These are phyloP conservation scores for Pichia sp. DNA, from an alignment of 1,139 yeast genomes.

Conservation along the genomic window DNA sequence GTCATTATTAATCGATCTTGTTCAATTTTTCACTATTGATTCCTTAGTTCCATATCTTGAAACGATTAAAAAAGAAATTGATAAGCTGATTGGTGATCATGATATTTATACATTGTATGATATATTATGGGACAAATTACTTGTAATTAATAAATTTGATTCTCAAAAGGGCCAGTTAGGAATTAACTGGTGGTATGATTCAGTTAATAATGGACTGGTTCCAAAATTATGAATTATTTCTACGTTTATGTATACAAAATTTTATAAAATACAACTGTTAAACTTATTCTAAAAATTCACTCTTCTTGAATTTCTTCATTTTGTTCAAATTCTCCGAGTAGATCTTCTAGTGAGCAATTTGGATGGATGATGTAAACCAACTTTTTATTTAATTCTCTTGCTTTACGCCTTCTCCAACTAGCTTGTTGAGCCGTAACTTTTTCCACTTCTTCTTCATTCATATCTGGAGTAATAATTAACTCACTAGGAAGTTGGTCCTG, in stretches of 20 bases:
- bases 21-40: slow-evolving; percentile 49
- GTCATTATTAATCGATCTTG: slow-evolving; percentile 41
- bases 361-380: slow-evolving; percentile 79
- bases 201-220: slow-evolving; percentile 7
- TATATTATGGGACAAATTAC: slow-evolving; percentile 34
- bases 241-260: not conserved
- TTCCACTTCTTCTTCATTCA: slow-evolving; percentile 27
- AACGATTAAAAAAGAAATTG: slow-evolving; percentile 35
- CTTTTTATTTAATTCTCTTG: slow-evolving; percentile 28
- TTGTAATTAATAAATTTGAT: slow-evolving; percentile 43
- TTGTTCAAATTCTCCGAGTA: slow-evolving; percentile 25
- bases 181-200: slow-evolving; percentile 48
- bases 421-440: slow-evolving; percentile 25
- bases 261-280: not conserved
- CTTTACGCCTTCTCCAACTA: slow-evolving; percentile 22
- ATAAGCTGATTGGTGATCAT: slow-evolving; percentile 21
- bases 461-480: slow-evolving; percentile 19
- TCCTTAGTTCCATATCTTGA: slow-evolving; percentile 44
- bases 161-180: slow-evolving; percentile 57
- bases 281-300: not conserved
- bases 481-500: slow-evolving; percentile 23
- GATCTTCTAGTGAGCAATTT: slow-evolving; percentile 70
- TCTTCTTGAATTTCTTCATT: slow-evolving; percentile 15
- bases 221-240: slow-evolving; percentile 9
- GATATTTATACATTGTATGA: slow-evolving; percentile 33